Percentiles rank a stretch among this genome's conserved stretches.
Conservation (phyloP, 495 filamentous ascomycete genomes). For the Geoglossum glabrum region DNA sequence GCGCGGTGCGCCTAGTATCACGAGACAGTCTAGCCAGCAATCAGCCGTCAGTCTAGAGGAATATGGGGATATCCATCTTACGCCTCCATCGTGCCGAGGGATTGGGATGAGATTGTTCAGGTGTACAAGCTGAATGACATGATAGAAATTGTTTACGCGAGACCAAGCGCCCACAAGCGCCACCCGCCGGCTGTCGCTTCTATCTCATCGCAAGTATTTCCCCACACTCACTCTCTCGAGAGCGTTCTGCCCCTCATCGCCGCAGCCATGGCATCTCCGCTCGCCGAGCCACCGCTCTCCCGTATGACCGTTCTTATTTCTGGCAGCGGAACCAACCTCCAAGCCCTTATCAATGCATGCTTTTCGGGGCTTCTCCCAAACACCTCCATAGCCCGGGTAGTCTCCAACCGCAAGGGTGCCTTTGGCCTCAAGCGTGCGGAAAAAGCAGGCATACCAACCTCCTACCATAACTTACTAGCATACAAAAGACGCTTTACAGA, state of each 20-base stretch:
- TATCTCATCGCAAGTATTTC: not conserved
- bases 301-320: slow-evolving; percentile 46
- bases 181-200: not conserved
- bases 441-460: slow-evolving; percentile 49
- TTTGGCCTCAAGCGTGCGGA: slow-evolving; percentile 58
- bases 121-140: not conserved
- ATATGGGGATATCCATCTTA: not conserved
- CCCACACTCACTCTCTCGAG: not conserved
- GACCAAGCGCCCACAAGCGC: not conserved
- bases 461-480: slow-evolving; percentile 70
- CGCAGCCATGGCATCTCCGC: not conserved
- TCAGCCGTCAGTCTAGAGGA: not conserved
- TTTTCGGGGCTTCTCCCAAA: slow-evolving; percentile 31
- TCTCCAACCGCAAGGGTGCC: slow-evolving; percentile 66
- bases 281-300: not conserved
- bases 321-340: slow-evolving; percentile 71
- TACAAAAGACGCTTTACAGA: slow-evolving; percentile 23
- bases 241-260: not conserved
- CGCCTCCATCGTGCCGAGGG: not conserved
- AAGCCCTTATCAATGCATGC: slow-evolving; percentile 68
- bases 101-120: not conserved
- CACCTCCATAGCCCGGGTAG: slow-evolving; percentile 48
- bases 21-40: not conserved
- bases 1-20: slow-evolving; percentile 36
- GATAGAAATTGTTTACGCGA: not conserved